Base-by-base conservation (phyloP, 2,329 filamentous ascomycete genomes). In the Helotiales sp. region DNA sequence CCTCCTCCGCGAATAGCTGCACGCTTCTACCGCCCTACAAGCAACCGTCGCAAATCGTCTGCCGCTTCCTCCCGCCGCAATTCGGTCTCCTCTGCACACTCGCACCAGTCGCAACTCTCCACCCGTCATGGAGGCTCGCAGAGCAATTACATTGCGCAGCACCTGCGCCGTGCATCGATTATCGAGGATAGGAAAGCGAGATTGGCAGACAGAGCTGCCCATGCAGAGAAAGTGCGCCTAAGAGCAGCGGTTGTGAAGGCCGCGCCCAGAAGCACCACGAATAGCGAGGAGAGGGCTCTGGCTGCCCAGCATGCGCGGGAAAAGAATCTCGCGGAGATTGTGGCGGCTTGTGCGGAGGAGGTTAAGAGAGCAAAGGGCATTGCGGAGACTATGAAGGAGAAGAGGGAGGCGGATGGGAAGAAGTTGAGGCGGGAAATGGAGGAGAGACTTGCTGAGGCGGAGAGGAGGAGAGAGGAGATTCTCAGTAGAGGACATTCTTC, bases 331-430 rank as follows among this genome's bases (percentile, higher is more conserved):
- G 92, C 91, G 8, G 92, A 94, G 77, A 93, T 95, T 50, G 91
- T 92, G 3, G 91, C 92, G 58, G 86, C 88, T 68, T 95, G 92
- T 76, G 92, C 92, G 22, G 92, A 93, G 78, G 92, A 96, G 77
- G 92, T 96, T 17, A 89, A 91, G 76, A 86, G 91, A 70, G 92
- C 92, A 61, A 95, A 95, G 82, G 90, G 91, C 60, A 85, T 94
- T n/a, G 92, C 92, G 15, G 91, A 93, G 77, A 89, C 86, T 66
- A 93, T 92, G 82, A 93, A 93, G 79, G 90, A 92, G 80, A 90
- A 91, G 77, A 88, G 92, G 70, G 90, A 93, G 75, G 89, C 89
- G 65, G 91, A 94, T 70, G 86, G 91, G 65, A 85, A 84, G 72
- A 88, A 89, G 74, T 84, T 92, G 77, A 87, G 88, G 70, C 80